Base-by-base conservation (phyloP, 140 eudicot species). In the Stevia rebaudiana region DNA sequence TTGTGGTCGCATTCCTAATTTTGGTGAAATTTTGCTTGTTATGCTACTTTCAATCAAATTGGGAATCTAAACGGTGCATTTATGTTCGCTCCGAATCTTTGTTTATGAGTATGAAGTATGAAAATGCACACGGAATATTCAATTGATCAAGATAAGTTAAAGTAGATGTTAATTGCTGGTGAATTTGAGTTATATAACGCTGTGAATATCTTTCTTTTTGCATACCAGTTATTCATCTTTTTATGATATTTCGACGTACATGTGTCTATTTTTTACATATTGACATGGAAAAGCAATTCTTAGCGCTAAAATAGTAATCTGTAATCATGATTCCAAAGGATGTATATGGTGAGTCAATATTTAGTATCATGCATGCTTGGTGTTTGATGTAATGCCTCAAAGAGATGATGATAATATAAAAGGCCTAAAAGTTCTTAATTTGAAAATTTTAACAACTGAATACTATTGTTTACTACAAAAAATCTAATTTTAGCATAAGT, bases 341-440 rank as follows among this genome's bases (percentile, higher is more conserved):
- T 24, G 37, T 52, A 13, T 52, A 13, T 24, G 0, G 36, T 52
- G 31, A 52, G 59, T 52, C 12, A 12, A 10, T 19, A 12, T 61
- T 48, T 3, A 16, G 31, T 21, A 36, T 49, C 17, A 61, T 47
- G 55, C 24, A 30, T 24, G 42, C 62, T 36, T 11, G 33, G 11
- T 71, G 46, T 50, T 70, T 71, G 70, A 71, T 63, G 12, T 17
- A 72, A 25, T 19, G 48, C 37, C 23, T 71, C 63, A 50, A 12
- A 48, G 63, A 19, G 57, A 61, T 25, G 46, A 39, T 6, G 21
- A 35, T 44, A 31, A 7, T 11, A 3, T 11, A 39, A 47, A 52
- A 51, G 16, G 16, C 33, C 56, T 52, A 50, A 51, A 5, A 2
- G 2, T 51, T 51, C 35, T 51, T 22, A 22, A 23, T 11, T 23